Evolutionary conservation across 495 filamentous ascomycete species (phyloP).

Genomic region (Rusavskia elegans): DNA sequence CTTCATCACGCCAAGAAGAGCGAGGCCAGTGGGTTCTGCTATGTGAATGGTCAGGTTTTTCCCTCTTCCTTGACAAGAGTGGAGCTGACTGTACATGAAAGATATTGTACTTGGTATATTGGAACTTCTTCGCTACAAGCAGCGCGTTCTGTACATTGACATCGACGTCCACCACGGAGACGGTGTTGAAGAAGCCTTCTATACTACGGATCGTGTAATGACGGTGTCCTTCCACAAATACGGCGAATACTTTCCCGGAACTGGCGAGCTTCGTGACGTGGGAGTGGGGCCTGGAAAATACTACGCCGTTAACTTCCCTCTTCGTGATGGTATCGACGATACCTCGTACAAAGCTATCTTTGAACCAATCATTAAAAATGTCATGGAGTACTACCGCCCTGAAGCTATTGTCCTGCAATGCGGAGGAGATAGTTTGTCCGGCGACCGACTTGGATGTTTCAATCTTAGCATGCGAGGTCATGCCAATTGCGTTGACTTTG

Average conservation of each 20-base stretch:
- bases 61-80: not conserved
- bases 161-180: slow-evolving; percentile 98
- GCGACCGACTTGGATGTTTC: slow-evolving; percentile 91
- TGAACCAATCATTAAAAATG: slow-evolving; percentile 78
- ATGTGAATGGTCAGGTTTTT: slow-evolving; percentile 63
- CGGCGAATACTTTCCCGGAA: slow-evolving; percentile 97
- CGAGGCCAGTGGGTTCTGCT: slow-evolving; percentile 95
- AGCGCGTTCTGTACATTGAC: slow-evolving; percentile 90
- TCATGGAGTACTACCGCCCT: slow-evolving; percentile 93
- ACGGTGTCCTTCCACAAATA: slow-evolving; percentile 98
- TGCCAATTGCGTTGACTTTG: slow-evolving; percentile 91
- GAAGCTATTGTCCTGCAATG: slow-evolving; percentile 95
- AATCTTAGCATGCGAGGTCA: slow-evolving; percentile 96
- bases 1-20: slow-evolving; percentile 96
- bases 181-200: slow-evolving; percentile 95
- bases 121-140: slow-evolving; percentile 84
- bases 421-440: slow-evolving; percentile 86
- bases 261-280: slow-evolving; percentile 87
- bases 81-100: slow-evolving; percentile 16
- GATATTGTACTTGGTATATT: slow-evolving; percentile 96
- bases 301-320: slow-evolving; percentile 91
- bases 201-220: slow-evolving; percentile 96
- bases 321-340: slow-evolving; percentile 93
- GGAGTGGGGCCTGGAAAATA: slow-evolving; percentile 86
- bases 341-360: slow-evolving; percentile 85